phyloP scores from a whole-genome alignment of 306 rosid species.

The Ceratonia siliqua region DNA sequence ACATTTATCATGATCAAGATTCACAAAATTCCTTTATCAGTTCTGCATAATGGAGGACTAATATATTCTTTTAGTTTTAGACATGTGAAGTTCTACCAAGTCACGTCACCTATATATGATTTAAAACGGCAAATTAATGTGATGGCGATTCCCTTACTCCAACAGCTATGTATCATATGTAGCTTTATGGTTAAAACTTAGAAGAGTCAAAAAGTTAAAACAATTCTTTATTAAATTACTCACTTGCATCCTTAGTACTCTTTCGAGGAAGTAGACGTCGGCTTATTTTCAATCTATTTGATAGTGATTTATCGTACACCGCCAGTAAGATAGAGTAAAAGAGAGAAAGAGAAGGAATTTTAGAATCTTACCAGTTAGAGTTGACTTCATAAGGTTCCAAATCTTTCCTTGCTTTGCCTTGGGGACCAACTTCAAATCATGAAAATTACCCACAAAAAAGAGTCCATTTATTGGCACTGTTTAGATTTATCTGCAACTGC shows the following conservation, averaged over 20 bases:
- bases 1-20: constrained; percentile 42
- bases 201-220: background rate
- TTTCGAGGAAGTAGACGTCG: background rate
- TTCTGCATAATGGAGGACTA: constrained; percentile 35
- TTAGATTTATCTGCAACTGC: no score
- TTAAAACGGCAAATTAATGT: background rate
- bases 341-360: constrained; percentile 14
- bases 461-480: no score
- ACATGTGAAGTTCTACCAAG: constrained; percentile 11
- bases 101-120: background rate
- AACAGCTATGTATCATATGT: constrained; percentile 25
- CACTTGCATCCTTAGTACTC: background rate
- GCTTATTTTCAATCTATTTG: constrained; percentile 5
- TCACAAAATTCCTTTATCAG: constrained; percentile 37
- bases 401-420: background rate
- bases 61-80: constrained; percentile 5
- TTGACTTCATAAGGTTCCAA: constrained; percentile 34
- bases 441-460: no score
- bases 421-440: constrained; percentile 2
- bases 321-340: background rate
- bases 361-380: constrained; percentile 33
- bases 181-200: background rate
- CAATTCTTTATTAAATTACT: background rate
- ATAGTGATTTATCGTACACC: background rate
- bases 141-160: constrained; percentile 18